These are phyloP conservation scores for Fonsecaea multimorphosa DNA, from an alignment of 2,329 filamentous ascomycete species.

Conservation along the genomic window DNA sequence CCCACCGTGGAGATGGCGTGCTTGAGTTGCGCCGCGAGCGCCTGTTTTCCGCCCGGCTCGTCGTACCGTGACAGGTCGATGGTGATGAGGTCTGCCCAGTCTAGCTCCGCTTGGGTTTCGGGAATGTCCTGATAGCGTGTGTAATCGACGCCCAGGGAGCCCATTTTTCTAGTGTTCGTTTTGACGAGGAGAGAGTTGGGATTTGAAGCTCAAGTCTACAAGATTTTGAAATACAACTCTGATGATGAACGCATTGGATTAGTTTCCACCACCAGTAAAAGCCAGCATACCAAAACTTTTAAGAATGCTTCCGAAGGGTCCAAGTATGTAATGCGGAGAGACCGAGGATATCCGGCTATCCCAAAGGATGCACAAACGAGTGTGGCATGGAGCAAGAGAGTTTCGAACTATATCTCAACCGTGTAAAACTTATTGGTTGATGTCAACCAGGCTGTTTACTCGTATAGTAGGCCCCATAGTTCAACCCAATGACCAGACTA, in stretches of 20 bases:
- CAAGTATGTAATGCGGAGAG: background rate
- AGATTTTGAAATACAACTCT: background rate
- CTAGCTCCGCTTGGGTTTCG: slow-evolving; percentile 19
- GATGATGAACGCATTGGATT: background rate
- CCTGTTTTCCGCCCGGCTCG: slow-evolving; percentile 59
- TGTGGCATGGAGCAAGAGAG: background rate
- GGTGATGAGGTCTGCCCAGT: slow-evolving; percentile 31
- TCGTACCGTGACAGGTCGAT: slow-evolving; percentile 59
- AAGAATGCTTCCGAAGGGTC: background rate
- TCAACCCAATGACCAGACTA: too few species aligned
- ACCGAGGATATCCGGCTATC: slow-evolving; percentile 1
- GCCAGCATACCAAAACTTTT: background rate
- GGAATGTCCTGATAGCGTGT: slow-evolving; percentile 16
- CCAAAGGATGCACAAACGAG: background rate
- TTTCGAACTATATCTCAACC: background rate
- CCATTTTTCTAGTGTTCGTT: background rate
- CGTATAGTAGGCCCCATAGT: background rate
- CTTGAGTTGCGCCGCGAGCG: slow-evolving; percentile 57
- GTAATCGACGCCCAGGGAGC: slow-evolving; percentile 39
- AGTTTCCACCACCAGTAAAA: background rate
- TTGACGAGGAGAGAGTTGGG: background rate
- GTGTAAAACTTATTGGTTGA: background rate
- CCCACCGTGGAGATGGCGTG: slow-evolving; percentile 28
- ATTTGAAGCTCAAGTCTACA: too few species aligned
- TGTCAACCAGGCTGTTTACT: background rate